These are phyloP conservation scores for Pontederia paniculata DNA, from an alignment of 176 grass and related monocot genomes.

Conservation along the genomic window DNA sequence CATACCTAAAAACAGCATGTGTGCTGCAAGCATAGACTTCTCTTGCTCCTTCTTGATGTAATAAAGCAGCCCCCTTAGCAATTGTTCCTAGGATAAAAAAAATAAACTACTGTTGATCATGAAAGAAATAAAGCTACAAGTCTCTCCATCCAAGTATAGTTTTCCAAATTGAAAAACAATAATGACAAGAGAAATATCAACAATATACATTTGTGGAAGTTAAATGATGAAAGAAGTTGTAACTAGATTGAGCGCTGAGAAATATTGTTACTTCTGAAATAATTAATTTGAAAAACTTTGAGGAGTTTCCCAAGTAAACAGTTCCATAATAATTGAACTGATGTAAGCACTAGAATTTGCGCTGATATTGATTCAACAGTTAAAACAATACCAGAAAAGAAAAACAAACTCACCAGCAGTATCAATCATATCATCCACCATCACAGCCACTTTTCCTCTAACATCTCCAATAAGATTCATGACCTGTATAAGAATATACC, in stretches of 20 bases:
- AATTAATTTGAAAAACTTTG: too few relatives aligned
- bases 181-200: too few relatives aligned
- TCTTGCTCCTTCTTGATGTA: slow-evolving; percentile 64
- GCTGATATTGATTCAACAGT: background rate
- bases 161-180: background rate
- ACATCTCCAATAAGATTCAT: slow-evolving; percentile 64
- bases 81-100: slow-evolving; percentile 32
- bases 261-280: too few relatives aligned
- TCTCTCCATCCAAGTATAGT: background rate
- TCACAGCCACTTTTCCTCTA: slow-evolving; percentile 50
- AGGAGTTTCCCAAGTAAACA: too few relatives aligned
- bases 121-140: background rate
- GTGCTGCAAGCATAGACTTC: slow-evolving; percentile 79
- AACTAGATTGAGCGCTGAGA: too few relatives aligned
- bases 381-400: too few relatives aligned
- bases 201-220: too few relatives aligned
- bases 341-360: background rate
- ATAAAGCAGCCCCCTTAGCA: slow-evolving; percentile 46
- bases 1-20: slow-evolving; percentile 62
- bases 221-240: too few relatives aligned
- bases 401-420: slow-evolving; percentile 41
- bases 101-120: background rate
- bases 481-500: slow-evolving; percentile 23
- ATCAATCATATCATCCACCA: slow-evolving; percentile 80
- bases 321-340: background rate